Base-by-base conservation (phyloP, 352 stramenopile genomes). In the Globisporangium nunn region DNA sequence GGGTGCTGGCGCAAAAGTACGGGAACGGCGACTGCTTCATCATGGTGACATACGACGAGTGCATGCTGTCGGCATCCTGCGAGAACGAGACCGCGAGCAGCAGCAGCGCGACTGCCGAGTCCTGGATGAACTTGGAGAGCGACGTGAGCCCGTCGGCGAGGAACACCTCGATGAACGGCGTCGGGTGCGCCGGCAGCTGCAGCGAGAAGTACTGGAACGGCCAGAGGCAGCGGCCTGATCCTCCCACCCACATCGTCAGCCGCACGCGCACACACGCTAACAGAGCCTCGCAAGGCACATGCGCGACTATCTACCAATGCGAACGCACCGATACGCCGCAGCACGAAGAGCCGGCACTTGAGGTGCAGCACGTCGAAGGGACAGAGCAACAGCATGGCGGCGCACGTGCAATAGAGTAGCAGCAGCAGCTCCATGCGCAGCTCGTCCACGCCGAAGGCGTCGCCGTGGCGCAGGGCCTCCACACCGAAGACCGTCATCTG, bases 91-190 rank as follows among this genome's bases (percentile, higher is more conserved):
- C 59, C 17, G 69, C 59, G 39, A 93, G 65, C 62, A 93, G 67
- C 64, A 88, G 64, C 49, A 82, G 57, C 50, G 78, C 81, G 12
- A 89, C 72, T 0, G 73, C 70, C 56, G 75, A 54, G 63, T 93
- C 83, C 54, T 89, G 77, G 43, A 90, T 79, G 48, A 89, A 88
- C 72, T 93, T 93, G 64, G 83, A 93, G 58, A 91, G 64, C 56
- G 77, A 90, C 61, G 83, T 93, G 61, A 93, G 70, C 11, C 77
- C 83, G 54, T 91, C 83, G 31, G 83, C 83, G 18, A 93, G 67
- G 55, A 91, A 91, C 10, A 93, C 83, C 45, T 93, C 80, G 48
- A 87, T 63, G 46, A 93, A 93, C 1, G 78, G 78, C 57, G 80
- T 91, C 17, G 75, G 59, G 47, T 79, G 64, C 5, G 70, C 55